Evolutionary conservation across 139 green algal species (phyloP).

Genomic region (Volvox africanus): DNA sequence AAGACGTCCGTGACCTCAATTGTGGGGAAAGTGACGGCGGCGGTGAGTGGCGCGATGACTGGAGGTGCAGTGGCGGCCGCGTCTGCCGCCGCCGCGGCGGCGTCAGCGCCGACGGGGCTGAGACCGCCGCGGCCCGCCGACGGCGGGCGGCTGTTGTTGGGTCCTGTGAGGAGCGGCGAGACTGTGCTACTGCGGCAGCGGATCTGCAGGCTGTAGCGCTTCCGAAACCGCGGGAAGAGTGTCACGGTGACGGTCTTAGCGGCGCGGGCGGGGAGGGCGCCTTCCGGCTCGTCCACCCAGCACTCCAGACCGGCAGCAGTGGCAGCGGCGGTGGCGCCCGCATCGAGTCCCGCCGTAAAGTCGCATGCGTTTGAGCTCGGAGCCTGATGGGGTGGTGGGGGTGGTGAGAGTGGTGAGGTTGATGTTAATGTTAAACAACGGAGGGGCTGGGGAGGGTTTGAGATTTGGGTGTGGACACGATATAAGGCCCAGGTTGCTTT

Average conservation of each 20-base stretch:
- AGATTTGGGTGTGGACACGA: no score
- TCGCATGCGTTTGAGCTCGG: background rate
- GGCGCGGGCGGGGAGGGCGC: conserved; percentile 54
- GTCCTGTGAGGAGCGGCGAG: background rate
- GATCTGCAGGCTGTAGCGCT: conserved; percentile 68
- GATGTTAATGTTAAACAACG: no score
- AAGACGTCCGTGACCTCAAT: conserved; percentile 65
- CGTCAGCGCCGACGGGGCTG: background rate
- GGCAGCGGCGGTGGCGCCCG: background rate
- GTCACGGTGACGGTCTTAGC: conserved; percentile 63
- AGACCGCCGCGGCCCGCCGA: conserved; percentile 11
- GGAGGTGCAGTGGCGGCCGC: background rate
- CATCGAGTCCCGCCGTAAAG: conserved; percentile 36
- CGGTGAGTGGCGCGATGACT: conserved; percentile 43
- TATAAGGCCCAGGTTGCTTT: no score
- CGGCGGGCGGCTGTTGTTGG: conserved; percentile 18
- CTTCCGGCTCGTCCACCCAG: conserved; percentile 68
- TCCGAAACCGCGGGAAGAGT: conserved; percentile 67
- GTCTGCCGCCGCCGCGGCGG: background rate
- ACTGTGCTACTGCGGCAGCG: conserved; percentile 51
- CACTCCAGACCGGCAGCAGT: conserved; percentile 36
- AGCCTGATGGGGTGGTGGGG: background rate
- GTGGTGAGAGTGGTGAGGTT: no score
- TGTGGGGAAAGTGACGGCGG: conserved; percentile 57
- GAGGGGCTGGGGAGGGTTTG: no score